A percentile compares a stretch with the other conserved stretches of the same genome.
Conservation (phyloP, 129 eudicot genomes). For the Artemisia argyi region DNA sequence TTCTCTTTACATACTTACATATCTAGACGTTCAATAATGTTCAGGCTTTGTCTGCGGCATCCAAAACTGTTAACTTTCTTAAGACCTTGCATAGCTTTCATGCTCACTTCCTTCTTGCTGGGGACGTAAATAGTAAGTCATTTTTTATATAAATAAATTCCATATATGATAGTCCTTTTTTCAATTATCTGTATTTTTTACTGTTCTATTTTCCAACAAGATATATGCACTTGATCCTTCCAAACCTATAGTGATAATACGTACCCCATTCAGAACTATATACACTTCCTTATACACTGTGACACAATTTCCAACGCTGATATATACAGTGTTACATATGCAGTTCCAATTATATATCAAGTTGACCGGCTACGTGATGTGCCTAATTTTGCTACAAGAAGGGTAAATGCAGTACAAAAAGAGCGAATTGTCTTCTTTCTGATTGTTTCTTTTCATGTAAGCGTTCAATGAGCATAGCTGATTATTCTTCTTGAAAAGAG, state of each 20-base stretch:
- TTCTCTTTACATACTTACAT: slow-evolving; percentile 23
- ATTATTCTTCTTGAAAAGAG: not conserved
- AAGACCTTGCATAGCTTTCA: slow-evolving; percentile 90
- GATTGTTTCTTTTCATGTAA: slow-evolving; percentile 85
- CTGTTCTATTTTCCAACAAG: slow-evolving; percentile 8
- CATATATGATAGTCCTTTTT: not conserved
- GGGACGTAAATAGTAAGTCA: slow-evolving; percentile 76
- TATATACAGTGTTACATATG: slow-evolving; percentile 19
- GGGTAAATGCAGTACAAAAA: slow-evolving; percentile 85
- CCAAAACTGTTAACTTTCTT: slow-evolving; percentile 85
- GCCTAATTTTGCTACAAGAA: slow-evolving; percentile 79
- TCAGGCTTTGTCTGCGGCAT: slow-evolving; percentile 97
- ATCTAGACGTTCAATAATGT: slow-evolving; percentile 22
- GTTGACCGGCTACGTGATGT: slow-evolving; percentile 84
- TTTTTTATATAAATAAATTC: slow-evolving; percentile 14
- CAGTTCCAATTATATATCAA: slow-evolving; percentile 87
- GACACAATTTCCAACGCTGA: slow-evolving; percentile 17
- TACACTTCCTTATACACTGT: not conserved
- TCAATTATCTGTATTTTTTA: slow-evolving; percentile 7
- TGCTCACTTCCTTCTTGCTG: slow-evolving; percentile 87
- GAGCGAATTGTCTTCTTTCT: slow-evolving; percentile 79
- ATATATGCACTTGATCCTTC: slow-evolving; percentile 20
- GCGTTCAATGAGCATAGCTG: slow-evolving; percentile 3
- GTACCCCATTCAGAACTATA: slow-evolving; percentile 2
- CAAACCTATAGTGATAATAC: not conserved